Conservation (phyloP, 2,329 filamentous ascomycete genomes). For the Harringtonia aguacate region DNA sequence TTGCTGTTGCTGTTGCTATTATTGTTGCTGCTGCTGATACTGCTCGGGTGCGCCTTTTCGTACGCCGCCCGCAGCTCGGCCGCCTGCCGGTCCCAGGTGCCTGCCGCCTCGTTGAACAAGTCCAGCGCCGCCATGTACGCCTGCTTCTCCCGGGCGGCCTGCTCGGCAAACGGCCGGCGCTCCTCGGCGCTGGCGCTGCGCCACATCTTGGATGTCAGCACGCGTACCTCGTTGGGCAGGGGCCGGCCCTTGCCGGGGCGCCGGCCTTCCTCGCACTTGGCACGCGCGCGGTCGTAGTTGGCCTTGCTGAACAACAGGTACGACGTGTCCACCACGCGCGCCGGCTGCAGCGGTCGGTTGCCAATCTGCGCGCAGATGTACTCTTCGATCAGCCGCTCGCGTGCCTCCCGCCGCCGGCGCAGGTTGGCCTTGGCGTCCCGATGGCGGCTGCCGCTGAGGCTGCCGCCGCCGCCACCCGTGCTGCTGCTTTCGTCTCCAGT, state of each 20-base stretch:
- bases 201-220: slow-evolving; percentile 86
- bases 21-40: slow-evolving; percentile 12
- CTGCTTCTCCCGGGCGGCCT: slow-evolving; percentile 60
- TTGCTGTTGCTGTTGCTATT: no score
- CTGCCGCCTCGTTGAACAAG: slow-evolving; percentile 48
- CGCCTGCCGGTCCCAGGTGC: slow-evolving; percentile 63
- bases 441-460: slow-evolving; percentile 29
- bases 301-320: slow-evolving; percentile 84
- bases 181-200: slow-evolving; percentile 60
- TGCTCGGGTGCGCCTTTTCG: slow-evolving; percentile 38
- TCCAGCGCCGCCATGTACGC: slow-evolving; percentile 47
- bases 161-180: slow-evolving; percentile 67
- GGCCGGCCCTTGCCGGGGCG: slow-evolving; percentile 53
- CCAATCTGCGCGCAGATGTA: slow-evolving; percentile 52
- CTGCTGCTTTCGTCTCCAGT: background rate
- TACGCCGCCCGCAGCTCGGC: slow-evolving; percentile 40
- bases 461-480: background rate
- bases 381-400: slow-evolving; percentile 43
- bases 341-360: slow-evolving; percentile 61
- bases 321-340: slow-evolving; percentile 67
- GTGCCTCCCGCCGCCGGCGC: slow-evolving; percentile 42
- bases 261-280: slow-evolving; percentile 54
- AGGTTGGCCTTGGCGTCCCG: slow-evolving; percentile 15
- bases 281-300: slow-evolving; percentile 53
- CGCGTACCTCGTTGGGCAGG: slow-evolving; percentile 70